Conservation (phyloP, 2,329 filamentous ascomycete species). For the Trichoderma koningii region DNA sequence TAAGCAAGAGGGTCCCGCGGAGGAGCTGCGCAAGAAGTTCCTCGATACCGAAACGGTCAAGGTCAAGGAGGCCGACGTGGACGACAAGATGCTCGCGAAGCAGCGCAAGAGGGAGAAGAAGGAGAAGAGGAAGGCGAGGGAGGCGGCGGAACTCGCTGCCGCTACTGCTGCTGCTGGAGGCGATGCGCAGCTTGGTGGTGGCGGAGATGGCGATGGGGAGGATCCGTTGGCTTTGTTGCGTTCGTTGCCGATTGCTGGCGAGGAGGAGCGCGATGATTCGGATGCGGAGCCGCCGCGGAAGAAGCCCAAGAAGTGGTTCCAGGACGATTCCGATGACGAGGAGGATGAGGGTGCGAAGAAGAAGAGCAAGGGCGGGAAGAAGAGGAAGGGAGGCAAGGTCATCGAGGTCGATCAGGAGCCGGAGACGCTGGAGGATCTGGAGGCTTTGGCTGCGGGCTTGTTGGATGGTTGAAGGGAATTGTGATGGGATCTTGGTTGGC, state of each 20-base stretch:
- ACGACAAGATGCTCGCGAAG: constrained; percentile 79
- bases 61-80: constrained; percentile 73
- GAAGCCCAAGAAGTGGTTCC: constrained; percentile 78
- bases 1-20: constrained; percentile 70
- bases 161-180: constrained; percentile 34
- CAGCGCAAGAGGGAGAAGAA: constrained; percentile 76
- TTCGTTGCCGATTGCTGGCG: constrained; percentile 56
- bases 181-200: constrained; percentile 42
- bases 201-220: constrained; percentile 45
- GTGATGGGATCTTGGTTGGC: constrained; percentile 3
- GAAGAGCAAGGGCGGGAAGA: constrained; percentile 45
- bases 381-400: constrained; percentile 54
- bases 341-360: constrained; percentile 39
- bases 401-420: constrained; percentile 68
- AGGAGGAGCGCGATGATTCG: constrained; percentile 36
- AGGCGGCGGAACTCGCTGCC: constrained; percentile 48
- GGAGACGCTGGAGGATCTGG: constrained; percentile 77
- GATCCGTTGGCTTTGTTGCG: constrained; percentile 61
- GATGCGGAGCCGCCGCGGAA: constrained; percentile 51
- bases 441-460: constrained; percentile 73
- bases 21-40: constrained; percentile 75
- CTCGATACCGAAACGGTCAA: constrained; percentile 72
- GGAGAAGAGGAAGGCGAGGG: constrained; percentile 69
- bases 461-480: constrained; percentile 51
- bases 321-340: constrained; percentile 62